These are phyloP conservation scores for Ceratocystis colombiana DNA, from an alignment of 2,329 filamentous ascomycete genomes.

Conservation along the genomic window DNA sequence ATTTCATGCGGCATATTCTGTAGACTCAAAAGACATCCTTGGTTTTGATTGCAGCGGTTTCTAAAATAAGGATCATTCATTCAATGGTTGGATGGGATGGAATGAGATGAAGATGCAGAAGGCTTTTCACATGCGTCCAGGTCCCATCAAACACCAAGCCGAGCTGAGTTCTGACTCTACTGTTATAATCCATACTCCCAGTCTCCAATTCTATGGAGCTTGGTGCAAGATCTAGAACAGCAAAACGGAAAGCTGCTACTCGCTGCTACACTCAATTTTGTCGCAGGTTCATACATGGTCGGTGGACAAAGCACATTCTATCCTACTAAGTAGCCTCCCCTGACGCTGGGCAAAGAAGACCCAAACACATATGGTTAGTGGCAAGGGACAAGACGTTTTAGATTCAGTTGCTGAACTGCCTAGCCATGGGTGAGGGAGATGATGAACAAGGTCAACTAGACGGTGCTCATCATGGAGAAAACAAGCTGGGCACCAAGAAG, in stretches of 20 bases:
- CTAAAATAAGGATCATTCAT: neutral
- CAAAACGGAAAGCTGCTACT: too few relatives aligned
- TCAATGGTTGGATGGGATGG: neutral
- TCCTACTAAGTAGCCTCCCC: neutral
- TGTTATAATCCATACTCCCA: too few relatives aligned
- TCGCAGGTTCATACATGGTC: neutral
- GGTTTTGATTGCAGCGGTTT: conserved; percentile 1
- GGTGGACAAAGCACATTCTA: conserved; percentile 1
- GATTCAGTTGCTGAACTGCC: neutral
- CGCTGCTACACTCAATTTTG: neutral
- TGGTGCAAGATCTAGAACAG: too few relatives aligned
- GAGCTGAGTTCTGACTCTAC: neutral
- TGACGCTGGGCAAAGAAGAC: neutral
- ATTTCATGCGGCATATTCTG: conserved; percentile 9
- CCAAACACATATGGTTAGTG: neutral
- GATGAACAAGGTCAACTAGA: neutral
- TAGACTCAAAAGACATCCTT: neutral
- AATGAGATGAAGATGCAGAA: neutral
- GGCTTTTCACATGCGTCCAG: neutral
- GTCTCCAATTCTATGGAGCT: too few relatives aligned
- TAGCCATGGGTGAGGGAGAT: neutral
- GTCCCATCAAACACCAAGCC: neutral
- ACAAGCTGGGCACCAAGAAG: neutral
- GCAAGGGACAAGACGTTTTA: conserved; percentile 4
- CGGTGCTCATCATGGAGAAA: neutral